phyloP scores from a whole-genome alignment of 1,139 yeast species.

The Zhuliangozyma parablackwelliae region DNA sequence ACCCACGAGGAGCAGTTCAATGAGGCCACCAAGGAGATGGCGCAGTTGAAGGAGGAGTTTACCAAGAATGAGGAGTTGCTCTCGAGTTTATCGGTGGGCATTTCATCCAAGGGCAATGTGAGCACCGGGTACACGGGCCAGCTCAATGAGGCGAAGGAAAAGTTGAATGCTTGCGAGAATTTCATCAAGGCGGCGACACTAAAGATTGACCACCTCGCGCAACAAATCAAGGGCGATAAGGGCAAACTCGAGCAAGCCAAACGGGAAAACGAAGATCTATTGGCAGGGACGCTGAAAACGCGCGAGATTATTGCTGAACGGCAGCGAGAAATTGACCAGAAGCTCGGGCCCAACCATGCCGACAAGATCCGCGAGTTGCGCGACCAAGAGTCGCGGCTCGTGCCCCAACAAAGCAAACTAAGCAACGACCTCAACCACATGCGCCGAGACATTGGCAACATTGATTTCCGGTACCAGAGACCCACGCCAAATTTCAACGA shows the following conservation, averaged over 20 bases:
- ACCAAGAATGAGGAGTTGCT: constrained; percentile 72
- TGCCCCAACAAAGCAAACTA: constrained; percentile 28
- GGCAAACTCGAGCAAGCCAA: constrained; percentile 54
- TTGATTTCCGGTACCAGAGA: constrained; percentile 69
- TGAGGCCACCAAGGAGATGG: constrained; percentile 38
- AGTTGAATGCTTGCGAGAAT: constrained; percentile 51
- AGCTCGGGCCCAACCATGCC: constrained; percentile 56
- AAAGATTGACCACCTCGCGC: constrained; percentile 53
- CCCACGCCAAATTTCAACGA: constrained; percentile 63
- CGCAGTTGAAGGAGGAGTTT: constrained; percentile 44
- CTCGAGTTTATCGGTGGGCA: constrained; percentile 84
- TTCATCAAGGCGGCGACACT: constrained; percentile 57
- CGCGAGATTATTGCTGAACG: constrained; percentile 40
- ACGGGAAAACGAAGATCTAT: constrained; percentile 43
- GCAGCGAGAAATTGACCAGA: constrained; percentile 39
- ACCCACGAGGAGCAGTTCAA: constrained; percentile 36
- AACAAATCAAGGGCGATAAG: constrained; percentile 49
- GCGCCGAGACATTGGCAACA: constrained; percentile 58
- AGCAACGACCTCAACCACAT: constrained; percentile 51
- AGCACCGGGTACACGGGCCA: constrained; percentile 82
- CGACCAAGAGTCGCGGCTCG: constrained; percentile 31
- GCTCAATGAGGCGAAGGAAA: constrained; percentile 59
- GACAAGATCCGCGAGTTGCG: constrained; percentile 43
- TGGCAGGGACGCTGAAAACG: constrained; percentile 9
- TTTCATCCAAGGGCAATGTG: constrained; percentile 72